Evolutionary conservation across 1,139 yeast genomes (phyloP), one percentile per base, ranked within the genome.

Genomic region (Maudiozyma humilis): DNA sequence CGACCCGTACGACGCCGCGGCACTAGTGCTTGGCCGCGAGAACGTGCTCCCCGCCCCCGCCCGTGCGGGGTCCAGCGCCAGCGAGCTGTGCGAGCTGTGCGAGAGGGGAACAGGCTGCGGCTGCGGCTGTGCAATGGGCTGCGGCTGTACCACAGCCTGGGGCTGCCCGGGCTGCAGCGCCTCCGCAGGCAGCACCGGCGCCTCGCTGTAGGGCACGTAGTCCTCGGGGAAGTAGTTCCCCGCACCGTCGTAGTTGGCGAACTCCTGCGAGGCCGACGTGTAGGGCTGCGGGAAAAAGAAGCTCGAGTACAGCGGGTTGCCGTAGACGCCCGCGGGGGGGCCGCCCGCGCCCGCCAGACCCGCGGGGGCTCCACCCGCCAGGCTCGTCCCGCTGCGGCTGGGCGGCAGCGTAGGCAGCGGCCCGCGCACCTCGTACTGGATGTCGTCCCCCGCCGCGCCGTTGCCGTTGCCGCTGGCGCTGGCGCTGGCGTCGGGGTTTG

Each of bases 191-290:
- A n/a, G 37, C n/a, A 23, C 27, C 10, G 27, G 27, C n/a, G 27
- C 6, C 27, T 31, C 36, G 13, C 17, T 19, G 15, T 31, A 32
- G 19, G 41, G 35, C 16, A 38, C 17, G 32, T 41, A 41, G 14
- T 41, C 43, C 14, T 41, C 43, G 10, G 35, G 40, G 32, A 41
- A 41, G 27, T 36, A 41, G 12, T 19, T 36, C 7, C 15, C 27
- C 20, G n/a, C 32, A 14, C 14, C 32, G 13, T 41, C 43, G 36
- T 29, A 36, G 15, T 34, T 36, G 4, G 25, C 25, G 8, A 31
- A 36, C 15, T 41, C 43, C 25, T 41, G 43, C 17, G 43, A 36
- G 13, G 19, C 32, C 29, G 32, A 12, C 15, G 18, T 27, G 20
- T 25, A 40, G 10, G 42, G 42, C 19, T 29, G 8, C 19, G 37